Conservation (phyloP, 768 basidiomycete species). For the Tricholoma matsutake region DNA sequence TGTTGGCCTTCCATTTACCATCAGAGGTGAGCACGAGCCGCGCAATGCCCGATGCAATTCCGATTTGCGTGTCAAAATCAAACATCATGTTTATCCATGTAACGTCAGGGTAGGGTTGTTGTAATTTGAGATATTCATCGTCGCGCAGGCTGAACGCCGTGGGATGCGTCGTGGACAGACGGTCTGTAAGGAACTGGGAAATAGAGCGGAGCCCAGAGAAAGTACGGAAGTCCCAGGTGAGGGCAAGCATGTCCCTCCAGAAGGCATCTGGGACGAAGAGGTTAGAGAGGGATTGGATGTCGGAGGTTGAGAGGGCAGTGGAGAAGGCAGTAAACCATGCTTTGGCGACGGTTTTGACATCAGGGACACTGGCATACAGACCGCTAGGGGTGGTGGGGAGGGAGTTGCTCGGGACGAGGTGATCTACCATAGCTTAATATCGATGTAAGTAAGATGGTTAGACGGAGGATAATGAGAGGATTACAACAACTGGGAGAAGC, state of each 20-base stretch:
- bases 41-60: slow-evolving; percentile 40
- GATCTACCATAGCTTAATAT: no score
- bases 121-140: slow-evolving; percentile 29
- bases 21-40: slow-evolving; percentile 47
- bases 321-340: slow-evolving; percentile 27
- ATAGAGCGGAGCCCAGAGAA: slow-evolving; percentile 17
- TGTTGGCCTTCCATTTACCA: slow-evolving; percentile 51
- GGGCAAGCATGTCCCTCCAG: slow-evolving; percentile 20
- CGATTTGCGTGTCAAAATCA: slow-evolving; percentile 44
- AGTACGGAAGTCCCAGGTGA: slow-evolving; percentile 26
- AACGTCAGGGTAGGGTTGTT: slow-evolving; percentile 46
- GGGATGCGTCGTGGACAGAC: slow-evolving; percentile 12
- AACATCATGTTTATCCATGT: slow-evolving; percentile 56
- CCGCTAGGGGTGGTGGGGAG: no score
- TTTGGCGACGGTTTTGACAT: slow-evolving; percentile 19
- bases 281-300: slow-evolving; percentile 11
- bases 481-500: no score
- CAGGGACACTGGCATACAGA: slow-evolving; percentile 13
- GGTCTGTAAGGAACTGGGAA: slow-evolving; percentile 17
- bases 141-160: slow-evolving; percentile 29
- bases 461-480: no score
- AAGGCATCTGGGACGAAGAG: slow-evolving; percentile 21
- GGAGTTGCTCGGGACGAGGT: no score
- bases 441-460: no score
- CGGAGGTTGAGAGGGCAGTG: slow-evolving; percentile 8